These are phyloP conservation scores for Gentiana straminea DNA, from an alignment of 257 asterid species.

Conservation along the genomic window DNA sequence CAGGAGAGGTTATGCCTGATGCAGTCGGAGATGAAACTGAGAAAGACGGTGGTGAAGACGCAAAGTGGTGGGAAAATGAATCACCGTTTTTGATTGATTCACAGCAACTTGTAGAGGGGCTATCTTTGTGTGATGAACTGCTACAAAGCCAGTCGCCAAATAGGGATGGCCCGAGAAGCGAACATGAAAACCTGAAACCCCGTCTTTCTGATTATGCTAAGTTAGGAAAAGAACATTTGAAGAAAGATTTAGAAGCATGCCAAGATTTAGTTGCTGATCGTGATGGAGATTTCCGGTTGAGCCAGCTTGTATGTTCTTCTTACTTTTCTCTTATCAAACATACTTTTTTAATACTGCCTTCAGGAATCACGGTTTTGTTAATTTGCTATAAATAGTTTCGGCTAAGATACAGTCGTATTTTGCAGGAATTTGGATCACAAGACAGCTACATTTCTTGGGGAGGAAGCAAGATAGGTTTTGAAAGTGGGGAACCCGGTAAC, in stretches of 20 bases:
- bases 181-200: constrained; percentile 28
- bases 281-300: constrained; percentile 65
- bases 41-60: constrained; percentile 35
- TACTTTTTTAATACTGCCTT: not conserved
- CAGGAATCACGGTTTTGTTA: not conserved
- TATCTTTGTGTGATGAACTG: constrained; percentile 67
- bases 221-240: constrained; percentile 61
- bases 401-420: constrained; percentile 5
- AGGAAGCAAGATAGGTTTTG: constrained; percentile 29
- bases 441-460: constrained; percentile 90
- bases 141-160: constrained; percentile 83
- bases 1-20: constrained; percentile 19
- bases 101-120: constrained; percentile 86
- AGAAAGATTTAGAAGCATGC: constrained; percentile 81
- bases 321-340: not conserved
- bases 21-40: constrained; percentile 20
- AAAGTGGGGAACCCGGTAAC: constrained; percentile 23
- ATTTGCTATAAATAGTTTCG: not conserved
- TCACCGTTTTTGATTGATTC: constrained; percentile 59
- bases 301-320: constrained; percentile 60
- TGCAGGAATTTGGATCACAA: constrained; percentile 71
- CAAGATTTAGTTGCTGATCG: constrained; percentile 49
- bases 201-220: constrained; percentile 61
- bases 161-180: constrained; percentile 40
- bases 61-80: constrained; percentile 77